Base-by-base conservation (phyloP, 2,329 filamentous ascomycete genomes). In the Epichloe amarillans region DNA sequence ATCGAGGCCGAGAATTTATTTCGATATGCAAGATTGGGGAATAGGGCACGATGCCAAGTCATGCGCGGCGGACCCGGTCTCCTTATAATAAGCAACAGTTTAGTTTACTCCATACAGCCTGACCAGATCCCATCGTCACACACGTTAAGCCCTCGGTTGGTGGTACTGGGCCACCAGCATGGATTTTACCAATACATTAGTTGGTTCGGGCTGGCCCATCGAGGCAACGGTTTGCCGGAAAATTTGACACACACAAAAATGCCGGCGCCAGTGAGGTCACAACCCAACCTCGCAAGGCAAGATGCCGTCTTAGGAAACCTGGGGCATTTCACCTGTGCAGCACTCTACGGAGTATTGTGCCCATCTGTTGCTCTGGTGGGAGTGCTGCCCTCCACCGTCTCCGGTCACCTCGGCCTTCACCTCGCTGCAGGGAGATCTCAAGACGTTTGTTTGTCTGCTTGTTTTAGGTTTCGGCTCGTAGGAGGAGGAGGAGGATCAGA, bases 1-100 rank as follows among this genome's bases (percentile, higher is more conserved):
- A 44, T 38, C 11, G 6, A 30, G 23, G 23, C 0, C 14, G 19
- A 26, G 5, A 17, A 30, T 46, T 35, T 10, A 17, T 30, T 36
- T 23, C 37, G 38, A 48, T 19, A 26, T 19, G 41, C 40, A 37
- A 19, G 14, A 50, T 23, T 26, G 14, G 15, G 11, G 33, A 8
- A 17, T 7, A n/a, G 10, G 19, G 15, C 47, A n/a, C 12, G 33
- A 38, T 21, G 10, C 36, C 10, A 38, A 39, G 15, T 47, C 50
- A 44, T 47, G 45, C 30, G 49, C 15, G 38, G 50, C 44, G 38
- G n/a, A 15, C 33, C 35, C 11, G 39, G 38, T 43, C 36, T 39
- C 47, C 50, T 51, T 51, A 51, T 47, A 44, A 36, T n/a, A 21
- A 36, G 39, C 39, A n/a, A n/a, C 26, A 19, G 26, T 8, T 8